Evolutionary conservation across 352 stramenopile species (phyloP).

Genomic region (Pythium insidiosum): DNA sequence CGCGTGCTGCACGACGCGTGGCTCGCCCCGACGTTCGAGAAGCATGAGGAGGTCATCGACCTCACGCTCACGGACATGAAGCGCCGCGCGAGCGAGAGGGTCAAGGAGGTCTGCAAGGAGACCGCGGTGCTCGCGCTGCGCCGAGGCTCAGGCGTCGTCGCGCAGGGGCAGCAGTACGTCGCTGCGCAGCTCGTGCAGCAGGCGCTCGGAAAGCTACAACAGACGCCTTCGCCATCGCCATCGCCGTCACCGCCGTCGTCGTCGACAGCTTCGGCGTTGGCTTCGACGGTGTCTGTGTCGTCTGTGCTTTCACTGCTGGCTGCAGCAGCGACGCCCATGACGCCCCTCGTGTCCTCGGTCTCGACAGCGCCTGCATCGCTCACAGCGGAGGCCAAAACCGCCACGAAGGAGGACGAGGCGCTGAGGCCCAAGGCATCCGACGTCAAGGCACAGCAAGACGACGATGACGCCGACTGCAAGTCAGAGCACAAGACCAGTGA

Average conservation of each 20-base stretch:
- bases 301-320: no score
- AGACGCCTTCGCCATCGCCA: no score
- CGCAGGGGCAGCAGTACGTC: slow-evolving; percentile 58
- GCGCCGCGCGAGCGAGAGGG: slow-evolving; percentile 50
- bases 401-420: neutral
- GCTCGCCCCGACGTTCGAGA: slow-evolving; percentile 55
- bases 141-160: slow-evolving; percentile 47
- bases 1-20: slow-evolving; percentile 42
- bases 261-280: no score
- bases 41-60: slow-evolving; percentile 61
- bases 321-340: no score
- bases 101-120: slow-evolving; percentile 60
- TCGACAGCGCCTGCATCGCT: no score
- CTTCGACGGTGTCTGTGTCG: no score
- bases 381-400: neutral
- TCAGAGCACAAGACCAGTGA: no score
- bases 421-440: neutral
- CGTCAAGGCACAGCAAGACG: neutral
- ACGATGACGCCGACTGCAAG: no score
- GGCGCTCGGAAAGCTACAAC: slow-evolving; percentile 21
- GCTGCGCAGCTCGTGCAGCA: slow-evolving; percentile 60
- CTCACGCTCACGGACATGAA: slow-evolving; percentile 43
- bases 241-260: no score
- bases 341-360: no score
- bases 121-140: slow-evolving; percentile 48